Base-by-base conservation (phyloP, 2,329 filamentous ascomycete genomes). In the Hymenoscyphus infarciens region DNA sequence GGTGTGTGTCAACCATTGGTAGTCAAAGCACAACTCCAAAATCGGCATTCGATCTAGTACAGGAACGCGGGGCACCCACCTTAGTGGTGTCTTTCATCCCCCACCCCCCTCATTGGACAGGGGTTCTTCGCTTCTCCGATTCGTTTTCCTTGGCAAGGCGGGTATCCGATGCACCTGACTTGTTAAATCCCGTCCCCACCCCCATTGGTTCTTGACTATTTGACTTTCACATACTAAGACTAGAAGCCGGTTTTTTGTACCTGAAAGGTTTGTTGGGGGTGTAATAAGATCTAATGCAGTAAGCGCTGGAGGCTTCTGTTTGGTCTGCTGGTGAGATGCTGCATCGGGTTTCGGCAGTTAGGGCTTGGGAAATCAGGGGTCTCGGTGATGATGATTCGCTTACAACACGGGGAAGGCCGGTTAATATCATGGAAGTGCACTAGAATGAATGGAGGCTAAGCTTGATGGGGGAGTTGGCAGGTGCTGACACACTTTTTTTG, bases 1-100 rank as follows among this genome's bases (percentile, higher is more conserved):
- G n/a, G 42, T 22, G n/a, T 49, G 42, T 49, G 42, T 49, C n/a
- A 49, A 11, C 19, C n/a, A 49, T 49, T 49, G 42, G 42, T 49
- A 25, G 19, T 8, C n/a, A 10, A n/a, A 42, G 19, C 5, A 6
- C 10, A 10, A 49, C 11, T 11, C 19, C 19, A 49, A 19, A 22
- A 49, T 49, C 42, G 19, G n/a, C 42, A 10, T 22, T 11, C 42
- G 10, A 8, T 22, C 42, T 22, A 11, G 8, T 10, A 22, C 42
- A 49, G 42, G 42, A 49, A 49, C 42, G 42, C 42, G 42, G 42
- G 42, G 19, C 42, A 49, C 42, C 8, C 42, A 49, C 42, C 8
- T 25, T 35, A 35, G 33, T 35, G 33, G 7, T 35, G 33, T 35
- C 33, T 35, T 35, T 8, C 27, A 42, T 42, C 39, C 39, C 7